Evolutionary conservation across 129 eudicot species (phyloP).

Genomic region (Ambrosia trifida): DNA sequence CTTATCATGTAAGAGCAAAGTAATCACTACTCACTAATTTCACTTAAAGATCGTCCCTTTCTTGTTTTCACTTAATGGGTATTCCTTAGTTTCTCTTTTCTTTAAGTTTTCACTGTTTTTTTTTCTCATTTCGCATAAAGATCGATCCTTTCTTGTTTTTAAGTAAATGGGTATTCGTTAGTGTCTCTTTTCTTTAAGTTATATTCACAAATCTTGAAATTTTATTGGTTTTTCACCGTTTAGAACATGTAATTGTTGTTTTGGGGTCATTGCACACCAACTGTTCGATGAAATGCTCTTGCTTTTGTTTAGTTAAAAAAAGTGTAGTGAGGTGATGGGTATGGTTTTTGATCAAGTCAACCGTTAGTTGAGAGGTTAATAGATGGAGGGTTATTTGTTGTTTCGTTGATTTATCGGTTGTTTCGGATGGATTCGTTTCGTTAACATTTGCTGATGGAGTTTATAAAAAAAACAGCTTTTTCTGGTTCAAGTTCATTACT

Average conservation of each 20-base stretch:
- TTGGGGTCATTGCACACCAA: slow-evolving; percentile 25
- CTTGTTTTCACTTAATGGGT: slow-evolving; percentile 37
- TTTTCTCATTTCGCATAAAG: slow-evolving; percentile 20
- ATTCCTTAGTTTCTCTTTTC: slow-evolving; percentile 46
- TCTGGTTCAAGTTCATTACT: slow-evolving; percentile 49
- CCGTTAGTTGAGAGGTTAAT: slow-evolving; percentile 46
- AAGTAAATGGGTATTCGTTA: slow-evolving; percentile 62
- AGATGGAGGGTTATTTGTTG: slow-evolving; percentile 39
- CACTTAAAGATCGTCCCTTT: background rate
- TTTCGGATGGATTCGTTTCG: slow-evolving; percentile 35
- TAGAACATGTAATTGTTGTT: slow-evolving; percentile 45
- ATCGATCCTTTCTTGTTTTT: background rate
- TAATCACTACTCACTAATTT: slow-evolving; percentile 18
- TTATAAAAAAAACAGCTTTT: slow-evolving; percentile 25
- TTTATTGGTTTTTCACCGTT: background rate
- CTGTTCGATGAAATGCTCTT: slow-evolving; percentile 30
- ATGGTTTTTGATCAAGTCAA: slow-evolving; percentile 36
- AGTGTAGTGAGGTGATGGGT: slow-evolving; percentile 44
- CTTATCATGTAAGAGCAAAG: slow-evolving; percentile 40
- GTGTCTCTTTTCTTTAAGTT: slow-evolving; percentile 9
- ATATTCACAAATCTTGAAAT: background rate
- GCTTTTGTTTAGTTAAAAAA: slow-evolving; percentile 25
- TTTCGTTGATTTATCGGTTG: slow-evolving; percentile 18
- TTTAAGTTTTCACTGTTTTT: background rate
- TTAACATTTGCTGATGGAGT: slow-evolving; percentile 41